These are phyloP conservation scores for Pseudonectria buxi DNA, from an alignment of 2,329 filamentous ascomycete genomes.

Conservation along the genomic window DNA sequence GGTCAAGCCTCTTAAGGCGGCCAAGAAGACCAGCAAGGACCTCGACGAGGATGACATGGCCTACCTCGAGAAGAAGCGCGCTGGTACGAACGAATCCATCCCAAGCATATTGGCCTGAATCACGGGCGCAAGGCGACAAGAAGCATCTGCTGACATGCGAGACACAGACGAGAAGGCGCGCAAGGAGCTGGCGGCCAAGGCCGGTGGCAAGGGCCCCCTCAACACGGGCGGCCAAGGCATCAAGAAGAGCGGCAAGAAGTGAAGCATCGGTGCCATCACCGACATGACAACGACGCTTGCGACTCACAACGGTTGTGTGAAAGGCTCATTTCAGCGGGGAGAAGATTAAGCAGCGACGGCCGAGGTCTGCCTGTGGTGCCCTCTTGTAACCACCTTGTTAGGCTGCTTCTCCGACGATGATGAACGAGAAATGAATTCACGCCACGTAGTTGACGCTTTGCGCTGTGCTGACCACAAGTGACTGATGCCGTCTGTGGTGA, in stretches of 20 bases:
- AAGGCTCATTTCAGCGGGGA: no score
- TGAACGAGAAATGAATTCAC: conserved; percentile 22
- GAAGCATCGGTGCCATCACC: conserved; percentile 21
- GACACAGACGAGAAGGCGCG: conserved; percentile 69
- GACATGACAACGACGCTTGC: not conserved
- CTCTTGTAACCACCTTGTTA: conserved; percentile 9
- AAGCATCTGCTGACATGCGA: conserved; percentile 11
- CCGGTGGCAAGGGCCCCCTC: conserved; percentile 81
- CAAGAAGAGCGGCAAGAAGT: conserved; percentile 99
- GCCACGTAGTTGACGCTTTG: conserved; percentile 7
- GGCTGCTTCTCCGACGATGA: conserved; percentile 17
- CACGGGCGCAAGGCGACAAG: conserved; percentile 1
- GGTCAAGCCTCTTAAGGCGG: conserved; percentile 76
- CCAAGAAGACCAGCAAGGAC: conserved; percentile 80
- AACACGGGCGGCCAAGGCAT: conserved; percentile 82
- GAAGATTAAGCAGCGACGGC: conserved; percentile 3
- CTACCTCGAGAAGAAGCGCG: conserved; percentile 75
- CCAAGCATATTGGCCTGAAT: no score
- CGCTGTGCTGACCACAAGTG: no score
- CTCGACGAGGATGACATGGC: conserved; percentile 82
- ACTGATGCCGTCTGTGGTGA: conserved; percentile 9
- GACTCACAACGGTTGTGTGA: not conserved
- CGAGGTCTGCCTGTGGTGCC: conserved; percentile 11
- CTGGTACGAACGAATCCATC: conserved; percentile 52
- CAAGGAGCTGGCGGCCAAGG: conserved; percentile 76